Percentiles rank a stretch among this genome's conserved stretches.
Conservation (phyloP, 352 stramenopile genomes). For the Vaucheria bursata region DNA sequence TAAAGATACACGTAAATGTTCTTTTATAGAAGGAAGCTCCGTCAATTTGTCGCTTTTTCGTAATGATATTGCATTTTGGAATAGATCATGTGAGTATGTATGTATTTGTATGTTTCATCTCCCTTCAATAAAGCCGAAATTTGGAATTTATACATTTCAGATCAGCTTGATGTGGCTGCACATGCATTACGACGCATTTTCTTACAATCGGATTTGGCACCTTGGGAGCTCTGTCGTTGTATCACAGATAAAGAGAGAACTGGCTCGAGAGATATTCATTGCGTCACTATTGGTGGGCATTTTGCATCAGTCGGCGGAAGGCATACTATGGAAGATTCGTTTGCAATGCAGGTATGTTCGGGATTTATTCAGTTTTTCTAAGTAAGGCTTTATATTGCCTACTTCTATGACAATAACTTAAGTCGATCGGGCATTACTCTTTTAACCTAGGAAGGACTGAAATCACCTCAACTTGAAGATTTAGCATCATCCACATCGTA, state of each 20-base stretch:
- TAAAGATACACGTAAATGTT: background rate
- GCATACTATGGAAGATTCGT: background rate
- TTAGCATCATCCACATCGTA: too few relatives aligned
- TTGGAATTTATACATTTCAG: background rate
- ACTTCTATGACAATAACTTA: background rate
- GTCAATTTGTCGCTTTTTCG: background rate
- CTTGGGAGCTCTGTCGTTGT: background rate
- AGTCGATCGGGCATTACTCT: background rate
- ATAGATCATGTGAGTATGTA: background rate
- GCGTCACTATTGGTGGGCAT: background rate
- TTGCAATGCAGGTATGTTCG: background rate
- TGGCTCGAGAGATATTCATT: background rate
- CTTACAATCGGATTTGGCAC: background rate
- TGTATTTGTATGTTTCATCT: background rate
- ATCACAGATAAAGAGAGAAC: background rate
- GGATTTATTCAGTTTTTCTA: background rate
- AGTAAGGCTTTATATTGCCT: background rate
- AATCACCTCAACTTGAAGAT: background rate
- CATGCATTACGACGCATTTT: background rate
- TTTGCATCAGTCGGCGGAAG: background rate
- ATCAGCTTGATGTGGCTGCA: background rate
- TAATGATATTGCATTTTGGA: background rate
- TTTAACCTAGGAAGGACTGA: background rate
- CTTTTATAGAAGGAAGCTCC: background rate
- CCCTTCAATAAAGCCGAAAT: background rate